These are phyloP conservation scores for Piromyces finnis DNA, from an alignment of 192 early-diverging fungal species.

Conservation along the genomic window DNA sequence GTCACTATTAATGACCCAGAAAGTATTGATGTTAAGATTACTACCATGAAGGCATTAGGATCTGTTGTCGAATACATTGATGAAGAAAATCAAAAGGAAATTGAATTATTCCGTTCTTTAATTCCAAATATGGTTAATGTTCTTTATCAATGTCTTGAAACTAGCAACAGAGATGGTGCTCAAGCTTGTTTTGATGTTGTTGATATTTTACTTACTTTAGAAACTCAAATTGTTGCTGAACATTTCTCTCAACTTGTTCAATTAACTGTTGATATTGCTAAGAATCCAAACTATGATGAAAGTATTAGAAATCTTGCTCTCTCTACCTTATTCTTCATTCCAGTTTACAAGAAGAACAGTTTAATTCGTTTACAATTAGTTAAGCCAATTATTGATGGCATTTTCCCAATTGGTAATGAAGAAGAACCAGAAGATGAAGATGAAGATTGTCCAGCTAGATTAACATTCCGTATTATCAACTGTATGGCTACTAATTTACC, in stretches of 20 bases:
- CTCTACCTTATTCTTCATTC: conserved; percentile 18
- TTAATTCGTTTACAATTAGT: conserved; percentile 71
- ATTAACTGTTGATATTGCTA: conserved; percentile 56
- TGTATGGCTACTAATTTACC: conserved; percentile 64
- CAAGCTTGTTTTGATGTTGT: conserved; percentile 74
- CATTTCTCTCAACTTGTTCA: conserved; percentile 64
- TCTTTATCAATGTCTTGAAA: conserved; percentile 54
- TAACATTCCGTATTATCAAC: conserved; percentile 53
- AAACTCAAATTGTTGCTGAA: conserved; percentile 6
- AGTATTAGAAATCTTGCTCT: conserved; percentile 58
- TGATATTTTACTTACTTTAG: conserved; percentile 55
- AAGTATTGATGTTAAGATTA: conserved; percentile 58
- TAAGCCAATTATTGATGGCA: conserved; percentile 47
- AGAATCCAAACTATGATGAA: conserved; percentile 48
- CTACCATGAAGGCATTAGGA: conserved; percentile 37
- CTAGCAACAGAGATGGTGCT: conserved; percentile 55
- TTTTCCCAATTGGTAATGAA: conserved; percentile 72
- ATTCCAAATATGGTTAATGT: conserved; percentile 75
- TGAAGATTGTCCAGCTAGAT: conserved; percentile 43
- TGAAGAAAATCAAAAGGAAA: conserved; percentile 37
- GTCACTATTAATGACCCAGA: conserved; percentile 63
- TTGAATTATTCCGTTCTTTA: conserved; percentile 52
- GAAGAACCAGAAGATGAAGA: conserved; percentile 28
- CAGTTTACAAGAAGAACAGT: conserved; percentile 50
- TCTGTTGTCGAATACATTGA: conserved; percentile 50